Evolutionary conservation across 148 eudicot species (phyloP), one percentile per base, ranked within the genome.

Genomic region (Silene uniflora): DNA sequence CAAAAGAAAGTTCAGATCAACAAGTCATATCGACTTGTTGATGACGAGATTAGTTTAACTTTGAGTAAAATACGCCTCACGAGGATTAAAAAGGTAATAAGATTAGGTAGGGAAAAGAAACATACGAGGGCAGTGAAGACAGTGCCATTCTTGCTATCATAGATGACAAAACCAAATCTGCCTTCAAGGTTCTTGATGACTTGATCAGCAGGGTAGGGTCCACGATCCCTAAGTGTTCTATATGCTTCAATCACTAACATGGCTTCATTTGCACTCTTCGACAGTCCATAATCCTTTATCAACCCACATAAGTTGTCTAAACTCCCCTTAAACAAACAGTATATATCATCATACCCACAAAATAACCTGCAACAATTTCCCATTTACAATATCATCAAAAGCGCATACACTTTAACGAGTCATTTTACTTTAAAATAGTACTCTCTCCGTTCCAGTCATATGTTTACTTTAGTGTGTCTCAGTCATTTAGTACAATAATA

Each of bases 151-250:
- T 83, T 89, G 83, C 91, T 87, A 60, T 94, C 98, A 69, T 91
- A 94, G 66, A 94, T 82, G 65, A 94, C 88, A 72, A 94, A 91
- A 42, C 90, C 96, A 79, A 90, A 94, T 69, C 86, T 85, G 9
- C 98, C 98, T 2, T 94, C 98, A 75, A 94, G 86, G 74, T 89
- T 93, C 86, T 91, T 91, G 14, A 94, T 74, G 13, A 94, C 98
- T 70, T 91, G 97, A 77, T 91, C 95, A n/a, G 92, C 95, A 0
- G 98, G 98, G 71, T 91, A 94, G 0, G 98, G 98, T 7, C 97
- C 97, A 1, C 98, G 82, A 73, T 93, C 98, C n/a, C 98, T 79
- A 7, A 94, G 89, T 3, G 97, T 89, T 65, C 88, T 72, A 70
- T 94, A 94, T 12, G 96, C 97, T 80, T 93, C 95, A n/a, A 89